These are phyloP conservation scores for Ephemerocybe angulata DNA, from an alignment of 768 basidiomycete species.

Conservation along the genomic window DNA sequence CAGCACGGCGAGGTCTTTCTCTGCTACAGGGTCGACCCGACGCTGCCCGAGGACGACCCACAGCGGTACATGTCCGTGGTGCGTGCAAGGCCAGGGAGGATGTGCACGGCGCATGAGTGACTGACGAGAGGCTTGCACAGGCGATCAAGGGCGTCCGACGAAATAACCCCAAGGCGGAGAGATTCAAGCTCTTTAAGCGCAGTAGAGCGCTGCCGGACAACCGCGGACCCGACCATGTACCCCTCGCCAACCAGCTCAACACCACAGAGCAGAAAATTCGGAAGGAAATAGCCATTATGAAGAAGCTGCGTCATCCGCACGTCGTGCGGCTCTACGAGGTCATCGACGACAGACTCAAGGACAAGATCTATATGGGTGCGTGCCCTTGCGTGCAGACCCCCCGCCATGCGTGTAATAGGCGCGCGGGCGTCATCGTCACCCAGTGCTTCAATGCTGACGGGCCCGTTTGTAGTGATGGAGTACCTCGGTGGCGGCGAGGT, in stretches of 20 bases:
- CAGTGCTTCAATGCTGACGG: conserved; percentile 11
- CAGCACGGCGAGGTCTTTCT: conserved; percentile 89
- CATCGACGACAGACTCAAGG: conserved; percentile 85
- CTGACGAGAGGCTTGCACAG: conserved; percentile 30
- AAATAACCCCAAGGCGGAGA: conserved; percentile 61
- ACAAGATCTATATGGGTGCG: conserved; percentile 93
- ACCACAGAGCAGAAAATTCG: conserved; percentile 81
- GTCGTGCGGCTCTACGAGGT: conserved; percentile 89
- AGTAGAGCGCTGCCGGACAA: conserved; percentile 37
- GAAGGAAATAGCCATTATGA: conserved; percentile 98
- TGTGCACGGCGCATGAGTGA: not conserved
- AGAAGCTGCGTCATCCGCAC: conserved; percentile 88
- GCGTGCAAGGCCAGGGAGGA: conserved; percentile 17
- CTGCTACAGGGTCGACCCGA: conserved; percentile 44
- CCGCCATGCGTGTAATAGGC: too few species aligned
- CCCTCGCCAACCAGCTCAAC: conserved; percentile 64
- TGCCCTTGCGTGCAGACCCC: conserved; percentile 15
- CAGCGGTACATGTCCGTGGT: conserved; percentile 44
- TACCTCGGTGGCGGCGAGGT: conserved; percentile 95
- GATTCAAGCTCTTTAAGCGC: conserved; percentile 34
- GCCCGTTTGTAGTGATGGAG: conserved; percentile 72
- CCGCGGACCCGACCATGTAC: conserved; percentile 39
- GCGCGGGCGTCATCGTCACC: too few species aligned
- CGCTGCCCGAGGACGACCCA: conserved; percentile 40
- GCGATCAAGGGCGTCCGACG: conserved; percentile 78